A percentile compares a stretch with the other conserved stretches of the same genome.
Conservation (phyloP, 345 rosid species). For the Salix brachista region DNA sequence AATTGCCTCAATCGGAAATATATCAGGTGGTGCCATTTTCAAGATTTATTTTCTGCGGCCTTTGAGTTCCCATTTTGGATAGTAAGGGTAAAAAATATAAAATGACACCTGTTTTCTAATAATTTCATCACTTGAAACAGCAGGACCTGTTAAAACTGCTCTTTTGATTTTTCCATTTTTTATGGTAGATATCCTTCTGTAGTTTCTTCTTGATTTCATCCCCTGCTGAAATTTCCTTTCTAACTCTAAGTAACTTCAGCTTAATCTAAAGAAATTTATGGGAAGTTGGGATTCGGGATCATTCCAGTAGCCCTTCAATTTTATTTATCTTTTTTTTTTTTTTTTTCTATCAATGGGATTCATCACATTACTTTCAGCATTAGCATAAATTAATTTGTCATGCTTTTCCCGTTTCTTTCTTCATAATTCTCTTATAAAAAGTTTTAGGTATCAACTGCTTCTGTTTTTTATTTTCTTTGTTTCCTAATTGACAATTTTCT, state of each 20-base stretch:
- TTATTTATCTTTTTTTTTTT: neutral
- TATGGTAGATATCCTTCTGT: neutral
- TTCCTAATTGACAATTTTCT: conserved; percentile 13
- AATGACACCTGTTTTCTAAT: neutral
- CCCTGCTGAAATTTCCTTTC: neutral
- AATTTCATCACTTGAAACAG: neutral
- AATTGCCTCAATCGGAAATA: conserved; percentile 57
- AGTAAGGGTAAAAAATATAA: neutral
- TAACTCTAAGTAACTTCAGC: neutral
- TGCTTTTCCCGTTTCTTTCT: neutral
- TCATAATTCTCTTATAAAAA: neutral
- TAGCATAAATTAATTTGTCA: neutral
- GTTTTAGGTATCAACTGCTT: neutral
- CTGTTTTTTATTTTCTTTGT: neutral
- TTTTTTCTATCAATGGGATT: neutral
- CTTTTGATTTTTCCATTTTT: neutral
- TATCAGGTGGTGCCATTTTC: conserved; percentile 51
- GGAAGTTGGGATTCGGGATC: neutral
- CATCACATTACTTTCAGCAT: no score
- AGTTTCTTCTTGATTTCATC: neutral
- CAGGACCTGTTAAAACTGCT: conserved; percentile 6
- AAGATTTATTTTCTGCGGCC: neutral
- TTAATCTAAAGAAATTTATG: neutral
- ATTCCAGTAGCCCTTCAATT: neutral
- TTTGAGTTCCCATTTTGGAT: no score